phyloP scores from a whole-genome alignment of 1,139 yeast genomes.

The Sugiyamaella xylanicola region DNA sequence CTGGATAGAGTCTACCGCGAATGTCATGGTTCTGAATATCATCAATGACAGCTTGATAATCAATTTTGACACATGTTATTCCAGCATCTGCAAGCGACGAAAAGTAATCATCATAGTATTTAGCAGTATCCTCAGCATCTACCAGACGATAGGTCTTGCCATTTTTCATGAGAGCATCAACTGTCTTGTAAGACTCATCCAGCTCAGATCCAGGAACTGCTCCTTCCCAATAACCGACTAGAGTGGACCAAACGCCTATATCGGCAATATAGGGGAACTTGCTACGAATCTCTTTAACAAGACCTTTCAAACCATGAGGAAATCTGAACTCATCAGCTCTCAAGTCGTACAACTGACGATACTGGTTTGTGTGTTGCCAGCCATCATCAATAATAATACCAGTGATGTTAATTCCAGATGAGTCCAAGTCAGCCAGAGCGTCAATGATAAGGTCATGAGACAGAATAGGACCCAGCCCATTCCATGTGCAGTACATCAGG shows the following conservation, averaged over 20 bases:
- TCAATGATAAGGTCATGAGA: constrained; percentile 30
- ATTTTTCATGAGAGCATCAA: constrained; percentile 15
- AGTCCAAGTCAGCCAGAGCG: constrained; percentile 34
- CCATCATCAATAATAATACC: constrained; percentile 41
- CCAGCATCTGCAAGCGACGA: constrained; percentile 33
- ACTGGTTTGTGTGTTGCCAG: constrained; percentile 36
- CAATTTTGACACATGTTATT: constrained; percentile 39
- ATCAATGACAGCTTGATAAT: constrained; percentile 37
- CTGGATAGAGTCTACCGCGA: constrained; percentile 29
- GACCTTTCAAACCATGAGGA: constrained; percentile 37
- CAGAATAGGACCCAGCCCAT: constrained; percentile 36
- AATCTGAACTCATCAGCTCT: constrained; percentile 34
- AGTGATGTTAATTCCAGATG: constrained; percentile 31
- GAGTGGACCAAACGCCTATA: constrained; percentile 42
- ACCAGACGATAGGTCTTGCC: constrained; percentile 14
- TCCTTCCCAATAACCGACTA: constrained; percentile 42
- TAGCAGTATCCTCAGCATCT: constrained; percentile 26
- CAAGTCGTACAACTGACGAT: constrained; percentile 32
- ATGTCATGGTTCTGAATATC: constrained; percentile 29
- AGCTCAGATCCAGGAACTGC: constrained; percentile 32
- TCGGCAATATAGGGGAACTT: constrained; percentile 37
- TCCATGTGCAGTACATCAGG: constrained; percentile 41
- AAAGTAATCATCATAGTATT: constrained; percentile 38
- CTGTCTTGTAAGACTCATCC: constrained; percentile 30
- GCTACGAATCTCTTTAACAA: constrained; percentile 30